These are phyloP conservation scores for Populus nigra DNA, from an alignment of 345 rosid species.

Conservation along the genomic window DNA sequence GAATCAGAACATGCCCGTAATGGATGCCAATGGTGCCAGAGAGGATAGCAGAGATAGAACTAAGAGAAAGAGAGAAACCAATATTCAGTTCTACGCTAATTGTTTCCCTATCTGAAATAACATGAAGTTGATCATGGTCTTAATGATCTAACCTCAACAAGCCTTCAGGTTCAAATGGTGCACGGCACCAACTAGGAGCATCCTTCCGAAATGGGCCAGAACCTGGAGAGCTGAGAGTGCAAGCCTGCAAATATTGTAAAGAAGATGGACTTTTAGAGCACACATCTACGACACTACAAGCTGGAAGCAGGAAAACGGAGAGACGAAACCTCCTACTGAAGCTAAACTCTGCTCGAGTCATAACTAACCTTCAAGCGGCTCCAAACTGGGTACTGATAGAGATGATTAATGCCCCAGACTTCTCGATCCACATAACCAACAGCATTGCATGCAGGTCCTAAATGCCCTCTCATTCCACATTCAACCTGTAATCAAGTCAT, in stretches of 20 bases:
- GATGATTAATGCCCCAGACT: constrained; percentile 66
- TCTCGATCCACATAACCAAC: constrained; percentile 57
- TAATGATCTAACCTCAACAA: constrained; percentile 43
- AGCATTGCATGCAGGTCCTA: constrained; percentile 75
- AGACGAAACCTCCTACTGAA: neutral
- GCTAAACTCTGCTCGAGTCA: neutral
- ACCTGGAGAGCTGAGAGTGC: constrained; percentile 50
- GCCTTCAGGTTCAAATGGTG: constrained; percentile 75
- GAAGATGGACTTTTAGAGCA: neutral
- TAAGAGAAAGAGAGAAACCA: neutral
- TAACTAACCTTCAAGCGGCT: constrained; percentile 46
- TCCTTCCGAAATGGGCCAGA: constrained; percentile 40
- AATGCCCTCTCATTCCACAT: constrained; percentile 71
- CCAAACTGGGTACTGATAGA: constrained; percentile 56
- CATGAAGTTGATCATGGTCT: neutral
- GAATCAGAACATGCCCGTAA: constrained; percentile 62
- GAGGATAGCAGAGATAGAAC: constrained; percentile 59
- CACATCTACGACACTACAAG: neutral
- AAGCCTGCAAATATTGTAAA: constrained; percentile 38
- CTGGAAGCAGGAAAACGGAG: neutral
- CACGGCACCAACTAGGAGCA: constrained; percentile 61
- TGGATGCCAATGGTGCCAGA: constrained; percentile 65
- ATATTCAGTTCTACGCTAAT: neutral
- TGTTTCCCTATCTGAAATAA: neutral
- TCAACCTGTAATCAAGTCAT: constrained; percentile 40